Base-by-base conservation (phyloP, 805 yeast genomes). In the Cyberlindnera japonica region DNA sequence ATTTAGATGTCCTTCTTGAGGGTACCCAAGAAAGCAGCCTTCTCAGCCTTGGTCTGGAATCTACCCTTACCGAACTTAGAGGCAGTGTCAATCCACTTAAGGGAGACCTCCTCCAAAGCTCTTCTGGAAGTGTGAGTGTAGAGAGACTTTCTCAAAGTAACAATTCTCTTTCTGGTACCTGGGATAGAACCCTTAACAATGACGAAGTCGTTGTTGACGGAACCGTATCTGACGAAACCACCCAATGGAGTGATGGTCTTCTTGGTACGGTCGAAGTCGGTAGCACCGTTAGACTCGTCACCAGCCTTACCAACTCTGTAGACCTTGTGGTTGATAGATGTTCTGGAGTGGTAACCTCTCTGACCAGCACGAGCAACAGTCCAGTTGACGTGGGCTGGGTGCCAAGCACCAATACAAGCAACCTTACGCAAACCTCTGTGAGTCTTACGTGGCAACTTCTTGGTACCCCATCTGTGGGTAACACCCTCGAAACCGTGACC, bases 401-500 rank as follows among this genome's bases (percentile, higher is more conserved):
- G 99, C 99, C 99, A 93, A 71, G 99, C 97, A 83, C 99, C 99
- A 68, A 93, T 93, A 88, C 99, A 93, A 69, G 99, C 99, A 77
- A 93, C 99, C 88, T 93, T 93, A 84, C 99, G 89, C 72, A 91
- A 80, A 91, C 99, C 99, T 86, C 98, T 90, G 77, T 93, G 99
- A 73, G 99, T 93, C 95, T 93, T 93, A 81, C 99, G 89, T 77
- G 99, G 99, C 63, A 93, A 81, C 83, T 85, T 90, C 90, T 90
- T 95, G 85, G 99, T 93, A 72, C 99, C 99, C 98, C 98, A 93
- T 87, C 99, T 88, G 89, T 90, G 96, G 80, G 99, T 93, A 67
- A 91, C 97, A 90, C 99, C 99, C 79, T 93, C 99, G 88, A 86
- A 90, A 83, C 99, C 99, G 82, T 93, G 96, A 93, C 99, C 99